Conservation (phyloP, 2,329 filamentous ascomycete species). For the Phialemonium atrogriseum region DNA sequence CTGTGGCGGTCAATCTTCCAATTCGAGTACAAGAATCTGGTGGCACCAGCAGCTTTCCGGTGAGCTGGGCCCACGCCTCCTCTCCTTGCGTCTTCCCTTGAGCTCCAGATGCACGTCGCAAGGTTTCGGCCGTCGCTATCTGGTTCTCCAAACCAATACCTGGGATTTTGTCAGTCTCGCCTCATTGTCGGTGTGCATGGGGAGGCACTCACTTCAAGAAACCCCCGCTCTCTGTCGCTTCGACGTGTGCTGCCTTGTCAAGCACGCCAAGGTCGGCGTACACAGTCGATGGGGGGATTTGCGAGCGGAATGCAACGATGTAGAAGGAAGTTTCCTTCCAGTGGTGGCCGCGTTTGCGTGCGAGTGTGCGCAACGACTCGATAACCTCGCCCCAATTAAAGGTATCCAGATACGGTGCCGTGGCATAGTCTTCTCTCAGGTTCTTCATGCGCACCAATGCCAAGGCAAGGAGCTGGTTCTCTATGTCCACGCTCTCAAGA, state of each 20-base stretch:
- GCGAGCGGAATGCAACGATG: constrained; percentile 75
- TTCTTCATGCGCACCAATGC: constrained; percentile 59
- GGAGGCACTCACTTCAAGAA: constrained; percentile 59
- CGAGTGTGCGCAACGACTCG: constrained; percentile 44
- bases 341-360: constrained; percentile 31
- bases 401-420: constrained; percentile 59
- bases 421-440: constrained; percentile 65
- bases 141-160: constrained; percentile 81
- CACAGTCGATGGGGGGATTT: constrained; percentile 58
- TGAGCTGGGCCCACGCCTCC: constrained; percentile 54
- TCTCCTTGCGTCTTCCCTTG: constrained; percentile 47
- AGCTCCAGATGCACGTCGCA: constrained; percentile 68
- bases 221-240: constrained; percentile 71
- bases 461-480: constrained; percentile 62
- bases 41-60: constrained; percentile 56
- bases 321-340: constrained; percentile 67
- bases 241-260: constrained; percentile 71
- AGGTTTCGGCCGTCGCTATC: constrained; percentile 66
- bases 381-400: constrained; percentile 72
- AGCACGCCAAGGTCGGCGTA: constrained; percentile 60
- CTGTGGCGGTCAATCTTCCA: constrained; percentile 65
- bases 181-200: constrained; percentile 7
- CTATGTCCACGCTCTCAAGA: constrained; percentile 54
- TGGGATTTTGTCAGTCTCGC: constrained; percentile 19
- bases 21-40: constrained; percentile 53